phyloP scores from a whole-genome alignment of 352 stramenopile genomes.

The Peronospora farinosa region DNA sequence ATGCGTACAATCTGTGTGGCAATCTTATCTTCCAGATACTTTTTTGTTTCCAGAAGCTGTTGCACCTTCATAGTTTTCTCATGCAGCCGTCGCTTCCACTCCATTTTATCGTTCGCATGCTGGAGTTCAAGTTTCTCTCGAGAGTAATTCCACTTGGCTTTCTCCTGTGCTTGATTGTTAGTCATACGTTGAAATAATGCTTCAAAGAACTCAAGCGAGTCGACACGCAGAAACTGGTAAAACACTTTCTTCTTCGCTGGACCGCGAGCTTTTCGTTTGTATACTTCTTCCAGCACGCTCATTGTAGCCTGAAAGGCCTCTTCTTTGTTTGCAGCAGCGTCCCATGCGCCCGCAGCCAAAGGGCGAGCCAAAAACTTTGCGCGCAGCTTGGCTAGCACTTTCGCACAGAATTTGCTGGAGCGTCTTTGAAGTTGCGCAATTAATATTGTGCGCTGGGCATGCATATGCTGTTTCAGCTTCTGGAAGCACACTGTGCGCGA shows the following conservation, averaged over 20 bases:
- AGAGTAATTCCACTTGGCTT: constrained; percentile 25
- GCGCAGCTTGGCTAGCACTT: constrained; percentile 36
- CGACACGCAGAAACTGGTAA: constrained; percentile 57
- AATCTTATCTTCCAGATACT: constrained; percentile 52
- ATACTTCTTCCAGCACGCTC: constrained; percentile 42
- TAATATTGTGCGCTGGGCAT: constrained; percentile 42
- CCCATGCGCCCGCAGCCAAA: constrained; percentile 40
- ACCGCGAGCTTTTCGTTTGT: constrained; percentile 52
- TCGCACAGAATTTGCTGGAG: constrained; percentile 49
- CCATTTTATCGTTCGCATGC: constrained; percentile 31
- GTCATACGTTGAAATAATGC: constrained; percentile 38
- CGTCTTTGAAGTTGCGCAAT: constrained; percentile 55
- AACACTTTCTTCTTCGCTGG: constrained; percentile 64
- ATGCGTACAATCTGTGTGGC: constrained; percentile 32
- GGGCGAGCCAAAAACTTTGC: constrained; percentile 36
- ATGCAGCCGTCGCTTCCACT: constrained; percentile 45
- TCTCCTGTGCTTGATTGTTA: constrained; percentile 19
- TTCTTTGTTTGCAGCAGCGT: constrained; percentile 18
- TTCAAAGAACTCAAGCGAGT: constrained; percentile 50
- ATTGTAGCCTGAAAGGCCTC: constrained; percentile 36
- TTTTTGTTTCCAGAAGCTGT: constrained; percentile 40
- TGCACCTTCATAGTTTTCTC: constrained; percentile 41
- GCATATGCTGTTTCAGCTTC: constrained; percentile 68
- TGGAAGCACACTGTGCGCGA: constrained; percentile 60
- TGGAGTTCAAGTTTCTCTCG: constrained; percentile 33